A percentile compares a stretch with the other conserved stretches of the same genome.
These are phyloP conservation scores for Arachis stenosperma DNA, from an alignment of 306 rosid genomes.

Conservation along the genomic window DNA sequence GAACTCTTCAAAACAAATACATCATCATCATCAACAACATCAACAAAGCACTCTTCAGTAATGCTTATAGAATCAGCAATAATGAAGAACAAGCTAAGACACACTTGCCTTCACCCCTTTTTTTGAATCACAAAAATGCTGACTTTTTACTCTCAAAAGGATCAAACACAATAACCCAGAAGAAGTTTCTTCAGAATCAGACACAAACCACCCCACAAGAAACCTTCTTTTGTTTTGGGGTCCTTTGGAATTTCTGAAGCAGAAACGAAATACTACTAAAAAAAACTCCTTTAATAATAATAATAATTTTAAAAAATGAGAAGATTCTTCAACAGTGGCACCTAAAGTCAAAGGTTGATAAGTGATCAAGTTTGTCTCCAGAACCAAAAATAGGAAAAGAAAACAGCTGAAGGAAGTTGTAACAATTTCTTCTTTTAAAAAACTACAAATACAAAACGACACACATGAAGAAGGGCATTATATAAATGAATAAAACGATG, in stretches of 20 bases:
- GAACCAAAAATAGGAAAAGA: background rate
- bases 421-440: background rate
- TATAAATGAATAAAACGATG: slow-evolving; percentile 16
- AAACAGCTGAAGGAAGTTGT: slow-evolving; percentile 12
- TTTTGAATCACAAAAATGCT: slow-evolving; percentile 31
- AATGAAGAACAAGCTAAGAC: slow-evolving; percentile 12
- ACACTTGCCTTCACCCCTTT: background rate
- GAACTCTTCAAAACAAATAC: slow-evolving; percentile 21
- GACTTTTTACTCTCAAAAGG: slow-evolving; percentile 42
- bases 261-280: too few species aligned
- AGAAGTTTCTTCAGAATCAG: slow-evolving; percentile 45
- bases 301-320: background rate
- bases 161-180: slow-evolving; percentile 30
- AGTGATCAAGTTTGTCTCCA: slow-evolving; percentile 9
- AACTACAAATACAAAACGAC: slow-evolving; percentile 40
- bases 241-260: too few species aligned
- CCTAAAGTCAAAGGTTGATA: slow-evolving; percentile 14
- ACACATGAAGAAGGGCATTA: background rate
- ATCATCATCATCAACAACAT: background rate
- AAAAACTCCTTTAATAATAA: background rate
- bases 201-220: slow-evolving; percentile 36
- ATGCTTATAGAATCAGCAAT: slow-evolving; percentile 53
- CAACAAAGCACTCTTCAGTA: background rate
- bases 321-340: slow-evolving; percentile 36
- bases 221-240: too few species aligned